Base-by-base conservation (phyloP, 352 stramenopile genomes). In the Pythium utonaiense region DNA sequence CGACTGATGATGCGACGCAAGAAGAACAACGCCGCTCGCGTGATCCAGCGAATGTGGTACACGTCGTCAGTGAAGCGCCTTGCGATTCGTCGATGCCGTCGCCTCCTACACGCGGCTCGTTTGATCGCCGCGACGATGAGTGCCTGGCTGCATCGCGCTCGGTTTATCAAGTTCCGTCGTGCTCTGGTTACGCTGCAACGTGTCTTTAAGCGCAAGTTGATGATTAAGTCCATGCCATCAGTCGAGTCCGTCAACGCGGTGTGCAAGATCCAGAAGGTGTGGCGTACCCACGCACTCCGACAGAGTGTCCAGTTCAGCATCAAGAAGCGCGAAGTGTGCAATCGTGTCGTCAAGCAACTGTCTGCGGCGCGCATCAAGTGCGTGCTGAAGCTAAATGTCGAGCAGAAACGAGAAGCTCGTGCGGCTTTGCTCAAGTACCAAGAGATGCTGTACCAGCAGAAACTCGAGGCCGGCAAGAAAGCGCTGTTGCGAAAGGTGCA, bases 21-120 rank as follows among this genome's bases (percentile, higher is more conserved):
- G 66, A 89, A 83, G 62, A 80, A 80, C 34, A 40, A 57, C 6
- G 78, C 56, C 19, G 80, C 81, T 9, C 74, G 76, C 10, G 73
- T 82, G 48, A 73, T 94, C 21, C 85, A 94, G 62, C 69, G 79
- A 2, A 88, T 91, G 41, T 94, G 84, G 84, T 91, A 88, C 62
- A 88, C 77, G 19, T 92, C 82, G n/a, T 89, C 77, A 36, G 67
- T 80, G 16, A 87, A 89, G 48, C 78, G 82, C 10, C 60, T 90
- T 22, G 78, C 78, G 5, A 86, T 89, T 61, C 80, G 84, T 6
- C 82, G 87, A 30, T 89, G 83, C 42, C 75, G 75, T 5, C 80
- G 78, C 34, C 63, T 91, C 6, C 55, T 94, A 21, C 61, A 77
- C n/a, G 79, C 83, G 6, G 80, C 72, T 34, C 68, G 81, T n/a